Percentiles rank a stretch among this genome's conserved stretches.
Conservation (phyloP, 2,329 filamentous ascomycete species). For the Phaeosphaeriaceae sp. region DNA sequence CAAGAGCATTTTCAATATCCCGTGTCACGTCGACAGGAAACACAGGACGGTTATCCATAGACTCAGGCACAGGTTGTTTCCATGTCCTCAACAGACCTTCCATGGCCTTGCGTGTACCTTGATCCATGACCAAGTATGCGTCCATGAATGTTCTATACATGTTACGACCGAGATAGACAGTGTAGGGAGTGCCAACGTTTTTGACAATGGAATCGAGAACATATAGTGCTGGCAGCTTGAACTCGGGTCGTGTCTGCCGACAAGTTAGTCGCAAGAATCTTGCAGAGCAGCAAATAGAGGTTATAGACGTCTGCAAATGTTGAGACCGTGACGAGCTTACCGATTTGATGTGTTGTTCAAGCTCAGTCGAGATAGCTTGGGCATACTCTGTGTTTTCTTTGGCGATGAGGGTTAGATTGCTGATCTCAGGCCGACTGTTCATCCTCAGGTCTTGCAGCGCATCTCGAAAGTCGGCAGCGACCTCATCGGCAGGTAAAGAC, state of each 20-base stretch:
- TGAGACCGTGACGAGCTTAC: slow-evolving; percentile 64
- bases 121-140: slow-evolving; percentile 88
- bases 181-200: slow-evolving; percentile 97
- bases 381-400: slow-evolving; percentile 97
- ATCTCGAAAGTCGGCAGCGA: slow-evolving; percentile 93
- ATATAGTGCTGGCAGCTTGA: slow-evolving; percentile 95
- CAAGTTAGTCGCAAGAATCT: slow-evolving; percentile 20
- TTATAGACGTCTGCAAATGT: background rate
- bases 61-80: slow-evolving; percentile 96
- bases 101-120: slow-evolving; percentile 83
- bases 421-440: slow-evolving; percentile 95
- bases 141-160: slow-evolving; percentile 97
- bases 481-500: slow-evolving; percentile 77
- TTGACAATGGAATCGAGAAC: slow-evolving; percentile 98
- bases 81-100: slow-evolving; percentile 98
- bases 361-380: slow-evolving; percentile 85
- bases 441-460: slow-evolving; percentile 89
- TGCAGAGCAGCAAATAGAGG: background rate
- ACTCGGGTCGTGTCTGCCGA: slow-evolving; percentile 81
- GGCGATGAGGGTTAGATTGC: slow-evolving; percentile 95
- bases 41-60: slow-evolving; percentile 89
- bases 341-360: slow-evolving; percentile 93
- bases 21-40: slow-evolving; percentile 87
- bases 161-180: slow-evolving; percentile 89
- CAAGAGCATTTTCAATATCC: slow-evolving; percentile 91